Conservation (phyloP, 306 rosid genomes). For the Acacia melanoxylon region DNA sequence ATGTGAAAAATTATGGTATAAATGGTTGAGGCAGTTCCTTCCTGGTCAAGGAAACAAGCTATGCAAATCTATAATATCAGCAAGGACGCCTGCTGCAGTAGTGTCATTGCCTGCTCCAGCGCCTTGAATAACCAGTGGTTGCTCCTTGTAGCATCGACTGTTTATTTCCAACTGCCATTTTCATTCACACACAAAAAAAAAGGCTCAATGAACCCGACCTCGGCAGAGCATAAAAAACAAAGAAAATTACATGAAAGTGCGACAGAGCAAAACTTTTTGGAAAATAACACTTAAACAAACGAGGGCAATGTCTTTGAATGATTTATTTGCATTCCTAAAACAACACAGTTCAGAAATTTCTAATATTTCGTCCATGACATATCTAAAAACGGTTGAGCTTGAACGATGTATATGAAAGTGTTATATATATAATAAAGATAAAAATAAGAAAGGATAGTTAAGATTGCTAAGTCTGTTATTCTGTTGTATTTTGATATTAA, state of each 20-base stretch:
- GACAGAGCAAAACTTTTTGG: background rate
- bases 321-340: background rate
- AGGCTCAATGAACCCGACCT: background rate
- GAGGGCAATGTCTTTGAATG: background rate
- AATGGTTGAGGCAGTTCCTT: background rate
- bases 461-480: no score
- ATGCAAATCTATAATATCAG: slow-evolving; percentile 86
- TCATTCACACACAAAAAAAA: slow-evolving; percentile 22
- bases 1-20: background rate
- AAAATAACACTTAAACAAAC: background rate
- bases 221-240: background rate
- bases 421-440: no score
- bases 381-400: background rate
- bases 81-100: slow-evolving; percentile 94
- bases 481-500: no score
- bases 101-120: slow-evolving; percentile 99
- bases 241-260: background rate
- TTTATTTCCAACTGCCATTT: slow-evolving; percentile 77
- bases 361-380: background rate
- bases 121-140: slow-evolving; percentile 91
- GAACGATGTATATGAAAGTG: background rate
- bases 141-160: slow-evolving; percentile 71
- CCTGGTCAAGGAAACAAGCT: slow-evolving; percentile 58
- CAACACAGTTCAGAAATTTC: background rate
- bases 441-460: no score